Conservation (phyloP, 163 green algal species). For the Botryococcus braunii region DNA sequence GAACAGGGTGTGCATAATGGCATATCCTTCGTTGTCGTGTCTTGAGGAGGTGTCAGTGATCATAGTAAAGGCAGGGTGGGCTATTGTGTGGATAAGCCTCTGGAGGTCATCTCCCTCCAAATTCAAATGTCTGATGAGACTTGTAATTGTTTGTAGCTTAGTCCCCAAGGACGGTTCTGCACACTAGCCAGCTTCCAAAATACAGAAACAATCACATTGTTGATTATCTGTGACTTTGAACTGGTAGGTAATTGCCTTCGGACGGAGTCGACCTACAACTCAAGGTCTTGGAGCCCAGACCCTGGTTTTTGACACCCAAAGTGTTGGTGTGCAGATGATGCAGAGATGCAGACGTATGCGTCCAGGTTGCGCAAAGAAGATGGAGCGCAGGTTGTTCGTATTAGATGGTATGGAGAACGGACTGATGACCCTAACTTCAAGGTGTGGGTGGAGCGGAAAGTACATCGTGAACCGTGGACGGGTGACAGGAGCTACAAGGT, state of each 20-base stretch:
- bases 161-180: not conserved
- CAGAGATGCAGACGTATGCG: slow-evolving; percentile 50
- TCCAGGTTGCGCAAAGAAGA: slow-evolving; percentile 12
- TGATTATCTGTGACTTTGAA: not conserved
- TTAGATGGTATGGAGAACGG: slow-evolving; percentile 51
- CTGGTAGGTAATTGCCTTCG: not conserved
- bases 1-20: too few species aligned
- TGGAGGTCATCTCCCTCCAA: too few species aligned
- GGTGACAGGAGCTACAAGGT: slow-evolving; percentile 56
- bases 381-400: slow-evolving; percentile 39
- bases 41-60: too few species aligned
- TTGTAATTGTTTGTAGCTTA: too few species aligned
- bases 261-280: not conserved
- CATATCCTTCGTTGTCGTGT: too few species aligned
- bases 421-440: slow-evolving; percentile 11
- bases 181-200: not conserved
- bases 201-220: not conserved
- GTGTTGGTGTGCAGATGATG: slow-evolving; percentile 20
- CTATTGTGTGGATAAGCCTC: too few species aligned
- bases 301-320: not conserved
- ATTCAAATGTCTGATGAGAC: too few species aligned
- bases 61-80: too few species aligned
- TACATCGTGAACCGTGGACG: slow-evolving; percentile 63
- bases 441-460: slow-evolving; percentile 77
- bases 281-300: not conserved